phyloP scores from a whole-genome alignment of 768 basidiomycete genomes.

The Podaxis carcinomalis region DNA sequence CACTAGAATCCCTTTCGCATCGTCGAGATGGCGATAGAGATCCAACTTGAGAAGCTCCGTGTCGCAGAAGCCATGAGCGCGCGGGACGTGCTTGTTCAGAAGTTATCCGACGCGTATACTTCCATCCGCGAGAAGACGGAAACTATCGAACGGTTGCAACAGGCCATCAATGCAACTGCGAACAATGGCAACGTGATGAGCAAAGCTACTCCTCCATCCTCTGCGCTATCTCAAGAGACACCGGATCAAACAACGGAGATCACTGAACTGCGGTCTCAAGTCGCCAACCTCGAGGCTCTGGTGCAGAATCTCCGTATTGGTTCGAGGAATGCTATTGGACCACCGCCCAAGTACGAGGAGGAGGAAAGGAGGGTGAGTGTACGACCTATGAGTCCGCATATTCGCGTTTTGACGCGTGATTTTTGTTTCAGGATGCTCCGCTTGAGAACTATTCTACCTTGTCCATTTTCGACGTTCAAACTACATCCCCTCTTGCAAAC shows the following conservation, averaged over 20 bases:
- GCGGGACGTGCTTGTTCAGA: conserved; percentile 56
- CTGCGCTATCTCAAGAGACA: not conserved
- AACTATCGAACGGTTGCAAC: conserved; percentile 43
- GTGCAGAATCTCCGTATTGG: conserved; percentile 32
- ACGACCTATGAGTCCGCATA: not conserved
- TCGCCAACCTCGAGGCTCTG: conserved; percentile 30
- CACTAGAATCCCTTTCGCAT: conserved; percentile 40
- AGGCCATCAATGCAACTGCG: conserved; percentile 26
- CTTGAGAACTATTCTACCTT: not conserved
- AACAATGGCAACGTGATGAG: not conserved
- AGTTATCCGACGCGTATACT: conserved; percentile 54
- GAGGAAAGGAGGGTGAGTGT: conserved; percentile 24
- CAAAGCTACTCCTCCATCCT: not conserved
- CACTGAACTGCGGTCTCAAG: conserved; percentile 31
- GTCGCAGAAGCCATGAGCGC: conserved; percentile 57
- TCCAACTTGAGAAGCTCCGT: conserved; percentile 48
- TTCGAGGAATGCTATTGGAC: conserved; percentile 23
- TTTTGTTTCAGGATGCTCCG: not conserved
- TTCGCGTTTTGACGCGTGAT: not conserved
- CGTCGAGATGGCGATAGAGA: conserved; percentile 51
- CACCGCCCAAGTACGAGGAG: conserved; percentile 37
- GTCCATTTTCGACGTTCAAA: conserved; percentile 14
- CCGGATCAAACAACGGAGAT: conserved; percentile 21
- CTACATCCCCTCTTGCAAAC: not conserved
- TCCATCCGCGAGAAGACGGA: conserved; percentile 59